phyloP scores from a whole-genome alignment of 768 basidiomycete genomes.

The Pholiota molesta region DNA sequence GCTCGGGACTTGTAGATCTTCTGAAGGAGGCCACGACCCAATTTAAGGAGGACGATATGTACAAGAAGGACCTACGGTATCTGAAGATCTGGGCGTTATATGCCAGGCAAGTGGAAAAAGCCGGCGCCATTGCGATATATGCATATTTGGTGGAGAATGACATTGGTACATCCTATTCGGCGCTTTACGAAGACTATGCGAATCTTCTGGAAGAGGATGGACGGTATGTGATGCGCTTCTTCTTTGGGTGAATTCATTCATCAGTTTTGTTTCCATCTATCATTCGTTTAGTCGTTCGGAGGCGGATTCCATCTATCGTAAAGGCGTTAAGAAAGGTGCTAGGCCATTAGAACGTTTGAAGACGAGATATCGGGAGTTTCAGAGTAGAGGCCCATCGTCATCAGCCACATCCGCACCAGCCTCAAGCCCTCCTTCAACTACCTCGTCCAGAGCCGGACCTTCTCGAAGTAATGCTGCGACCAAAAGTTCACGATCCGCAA shows the following conservation, averaged over 20 bases:
- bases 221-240: conserved; percentile 48
- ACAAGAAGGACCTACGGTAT: conserved; percentile 88
- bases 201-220: conserved; percentile 72
- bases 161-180: conserved; percentile 76
- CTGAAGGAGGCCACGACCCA: conserved; percentile 82
- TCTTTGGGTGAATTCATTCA: background rate
- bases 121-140: conserved; percentile 71
- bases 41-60: conserved; percentile 83
- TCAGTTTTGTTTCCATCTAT: conserved; percentile 29
- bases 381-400: conserved; percentile 50
- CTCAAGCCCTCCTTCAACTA: conserved; percentile 22
- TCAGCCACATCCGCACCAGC: conserved; percentile 35
- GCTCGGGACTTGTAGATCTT: conserved; percentile 77
- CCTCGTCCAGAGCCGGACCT: conserved; percentile 18
- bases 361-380: conserved; percentile 79
- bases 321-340: conserved; percentile 81
- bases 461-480: conserved; percentile 18
- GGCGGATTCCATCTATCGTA: conserved; percentile 80
- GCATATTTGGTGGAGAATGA: conserved; percentile 71
- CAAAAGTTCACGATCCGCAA: conserved; percentile 10
- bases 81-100: conserved; percentile 91
- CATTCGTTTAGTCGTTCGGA: conserved; percentile 57
- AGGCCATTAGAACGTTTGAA: conserved; percentile 86
- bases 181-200: conserved; percentile 93
- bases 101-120: conserved; percentile 75